Percentiles rank a stretch among this genome's conserved stretches.
Conservation (phyloP, 148 eudicot species). For the Arbutus unedo region DNA sequence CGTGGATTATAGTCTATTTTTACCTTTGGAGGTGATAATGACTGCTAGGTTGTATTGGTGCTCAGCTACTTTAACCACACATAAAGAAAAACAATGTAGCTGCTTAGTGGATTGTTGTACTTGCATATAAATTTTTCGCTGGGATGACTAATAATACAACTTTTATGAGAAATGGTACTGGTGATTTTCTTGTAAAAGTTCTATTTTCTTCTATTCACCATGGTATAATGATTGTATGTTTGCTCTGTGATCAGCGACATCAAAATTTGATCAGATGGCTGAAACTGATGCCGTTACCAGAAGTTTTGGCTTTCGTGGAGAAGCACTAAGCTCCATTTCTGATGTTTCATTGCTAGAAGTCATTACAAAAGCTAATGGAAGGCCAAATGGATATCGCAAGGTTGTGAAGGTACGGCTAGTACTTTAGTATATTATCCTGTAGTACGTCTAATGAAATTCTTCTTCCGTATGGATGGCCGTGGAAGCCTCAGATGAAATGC, state of each 20-base stretch:
- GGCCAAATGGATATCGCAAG: conserved; percentile 90
- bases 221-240: neutral
- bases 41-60: neutral
- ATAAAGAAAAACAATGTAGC: neutral
- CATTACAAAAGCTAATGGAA: conserved; percentile 76
- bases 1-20: neutral
- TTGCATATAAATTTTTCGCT: neutral
- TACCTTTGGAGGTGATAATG: neutral
- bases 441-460: neutral
- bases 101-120: neutral
- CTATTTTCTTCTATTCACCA: conserved; percentile 1
- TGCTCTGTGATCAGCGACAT: conserved; percentile 53
- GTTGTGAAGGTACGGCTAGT: conserved; percentile 63
- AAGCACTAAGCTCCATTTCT: conserved; percentile 85
- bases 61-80: neutral
- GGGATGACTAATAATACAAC: neutral
- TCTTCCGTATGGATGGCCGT: neutral
- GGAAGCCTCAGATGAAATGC: neutral
- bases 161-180: neutral
- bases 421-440: neutral
- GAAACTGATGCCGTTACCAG: conserved; percentile 28
- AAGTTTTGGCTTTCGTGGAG: conserved; percentile 84
- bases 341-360: conserved; percentile 78
- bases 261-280: conserved; percentile 44
- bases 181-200: neutral